A percentile compares a stretch with the other conserved stretches of the same genome.
Conservation (phyloP, 805 yeast genomes). For the Candida takata region DNA sequence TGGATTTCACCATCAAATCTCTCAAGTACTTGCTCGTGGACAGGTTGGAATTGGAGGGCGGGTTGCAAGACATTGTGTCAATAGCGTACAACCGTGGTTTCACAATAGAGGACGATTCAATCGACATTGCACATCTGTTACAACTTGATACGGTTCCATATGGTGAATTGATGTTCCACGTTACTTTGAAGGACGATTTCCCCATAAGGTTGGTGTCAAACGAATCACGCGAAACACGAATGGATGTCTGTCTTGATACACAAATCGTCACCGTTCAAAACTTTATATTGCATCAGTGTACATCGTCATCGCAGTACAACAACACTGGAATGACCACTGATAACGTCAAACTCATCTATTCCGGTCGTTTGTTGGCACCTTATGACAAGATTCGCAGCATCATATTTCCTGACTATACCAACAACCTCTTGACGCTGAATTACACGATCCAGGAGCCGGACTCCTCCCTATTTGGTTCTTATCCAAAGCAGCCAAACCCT, state of each 20-base stretch:
- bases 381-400: conserved; percentile 15
- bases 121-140: conserved; percentile 24
- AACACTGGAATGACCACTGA: no score
- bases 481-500: conserved; percentile 26
- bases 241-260: conserved; percentile 15
- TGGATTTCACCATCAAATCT: conserved; percentile 10
- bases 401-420: conserved; percentile 6
- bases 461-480: conserved; percentile 22
- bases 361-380: conserved; percentile 19
- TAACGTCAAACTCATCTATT: conserved; percentile 22
- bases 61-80: conserved; percentile 8
- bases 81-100: conserved; percentile 18
- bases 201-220: conserved; percentile 18
- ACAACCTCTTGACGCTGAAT: conserved; percentile 10
- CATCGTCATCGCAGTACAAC: conserved; percentile 14
- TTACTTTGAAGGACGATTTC: conserved; percentile 18
- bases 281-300: conserved; percentile 21
- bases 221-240: conserved; percentile 8
- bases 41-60: conserved; percentile 8
- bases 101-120: conserved; percentile 11
- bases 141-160: conserved; percentile 30
- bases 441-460: conserved; percentile 20
- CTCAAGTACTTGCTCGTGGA: conserved; percentile 15
- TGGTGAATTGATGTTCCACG: conserved; percentile 22
- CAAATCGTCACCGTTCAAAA: conserved; percentile 18